phyloP scores from a whole-genome alignment of 805 yeast species.

The Metschnikowia amazonensis region DNA sequence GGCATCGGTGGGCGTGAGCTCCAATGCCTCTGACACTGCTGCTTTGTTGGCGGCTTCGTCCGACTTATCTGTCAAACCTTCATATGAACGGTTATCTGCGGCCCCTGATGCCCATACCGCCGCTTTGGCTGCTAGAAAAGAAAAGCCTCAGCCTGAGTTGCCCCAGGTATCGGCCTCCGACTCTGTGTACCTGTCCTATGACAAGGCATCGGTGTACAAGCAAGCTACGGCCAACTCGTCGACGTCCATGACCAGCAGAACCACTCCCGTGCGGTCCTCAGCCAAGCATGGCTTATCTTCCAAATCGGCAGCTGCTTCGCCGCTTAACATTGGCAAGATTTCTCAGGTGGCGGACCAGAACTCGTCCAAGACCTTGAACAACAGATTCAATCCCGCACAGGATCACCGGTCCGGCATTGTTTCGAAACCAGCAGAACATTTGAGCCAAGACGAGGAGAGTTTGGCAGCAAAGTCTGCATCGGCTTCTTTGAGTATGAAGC shows the following conservation, averaged over 20 bases:
- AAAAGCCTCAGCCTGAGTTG: constrained; percentile 21
- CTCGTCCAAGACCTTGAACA: constrained; percentile 36
- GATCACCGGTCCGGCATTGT: constrained; percentile 40
- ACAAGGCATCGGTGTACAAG: constrained; percentile 28
- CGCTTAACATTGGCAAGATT: constrained; percentile 35
- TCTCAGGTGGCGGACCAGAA: constrained; percentile 35
- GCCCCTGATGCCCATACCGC: constrained; percentile 64
- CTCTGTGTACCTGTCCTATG: constrained; percentile 29
- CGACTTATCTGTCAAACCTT: constrained; percentile 57
- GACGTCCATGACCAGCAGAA: constrained; percentile 43
- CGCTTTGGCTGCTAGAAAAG: constrained; percentile 45
- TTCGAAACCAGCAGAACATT: constrained; percentile 26
- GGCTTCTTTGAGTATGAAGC: constrained; percentile 50
- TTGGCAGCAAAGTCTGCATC: constrained; percentile 57
- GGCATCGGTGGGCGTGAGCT: constrained; percentile 57
- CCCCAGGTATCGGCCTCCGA: constrained; percentile 19
- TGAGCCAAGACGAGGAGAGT: constrained; percentile 38
- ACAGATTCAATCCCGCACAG: constrained; percentile 40
- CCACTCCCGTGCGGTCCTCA: constrained; percentile 37
- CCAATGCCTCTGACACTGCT: constrained; percentile 70
- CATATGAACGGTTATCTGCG: constrained; percentile 53
- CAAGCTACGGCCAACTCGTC: constrained; percentile 40
- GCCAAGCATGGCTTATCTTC: constrained; percentile 35
- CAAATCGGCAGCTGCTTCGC: constrained; percentile 19
- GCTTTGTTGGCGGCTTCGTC: constrained; percentile 70